Base-by-base conservation (phyloP, 2,329 filamentous ascomycete species). In the Cordyceps fumosorosea region DNA sequence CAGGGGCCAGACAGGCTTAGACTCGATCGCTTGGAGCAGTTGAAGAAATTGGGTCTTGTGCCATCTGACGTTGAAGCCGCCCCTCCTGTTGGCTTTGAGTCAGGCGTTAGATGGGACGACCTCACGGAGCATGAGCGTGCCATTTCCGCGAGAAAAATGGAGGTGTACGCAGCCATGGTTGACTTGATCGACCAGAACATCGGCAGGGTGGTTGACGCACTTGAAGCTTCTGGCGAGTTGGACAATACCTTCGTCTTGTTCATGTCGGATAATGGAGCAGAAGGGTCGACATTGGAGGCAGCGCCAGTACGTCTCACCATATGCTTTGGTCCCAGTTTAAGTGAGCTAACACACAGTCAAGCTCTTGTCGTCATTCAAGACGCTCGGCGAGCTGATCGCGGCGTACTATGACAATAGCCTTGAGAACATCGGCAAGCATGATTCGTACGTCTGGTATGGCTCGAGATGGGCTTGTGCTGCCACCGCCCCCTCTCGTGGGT, bases 361-460 rank as follows among this genome's bases (percentile, higher is more conserved):
- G 51, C 32, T 53, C 5, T 40, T 53, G 51, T 53, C 51, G 14
- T 53, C 51, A 2, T 53, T 53, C 51, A 53, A 53, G 51, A 53
- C 51, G 3, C 51, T 53, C 4, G 51, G 51, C 32, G 51, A 53
- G 51, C 51, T 53, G 51, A 53, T 53, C 5, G 20, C 51, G 5
- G 51, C 51, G 58, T 76, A 86, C 34, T 84, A 84, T 12, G 78
- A 82, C 56, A 80, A 54, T 62, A 65, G 63, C 32, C 56, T 84
- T 4, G 81, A 84, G 12, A 85, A 85, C 64, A 74, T 85, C 18
- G 83, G 82, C 6, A 81, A 67, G 77, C 80, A 18, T 75, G 75
- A 85, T 68, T 82, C 78, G 2, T 86, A 84, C 68, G 80, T 84
- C 63, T 86, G 83, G 83, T 86, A 86, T 65, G 83, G 84, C 1